These are phyloP conservation scores for Cyberlindnera bimundalis DNA, from an alignment of 805 yeast species.

Conservation along the genomic window DNA sequence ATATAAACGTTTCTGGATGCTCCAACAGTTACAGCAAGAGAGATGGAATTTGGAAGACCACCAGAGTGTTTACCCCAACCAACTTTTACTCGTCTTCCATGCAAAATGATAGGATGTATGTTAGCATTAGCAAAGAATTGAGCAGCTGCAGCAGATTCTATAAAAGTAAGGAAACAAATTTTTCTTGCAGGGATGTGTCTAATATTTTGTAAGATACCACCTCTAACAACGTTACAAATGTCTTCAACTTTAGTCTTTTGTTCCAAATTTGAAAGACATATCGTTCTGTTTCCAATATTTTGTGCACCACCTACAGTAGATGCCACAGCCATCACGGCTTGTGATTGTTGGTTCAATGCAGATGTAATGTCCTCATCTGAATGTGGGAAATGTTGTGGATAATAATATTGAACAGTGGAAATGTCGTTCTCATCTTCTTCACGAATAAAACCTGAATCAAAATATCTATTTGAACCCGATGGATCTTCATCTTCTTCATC, in stretches of 20 bases:
- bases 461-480: constrained; percentile 31
- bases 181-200: constrained; percentile 48
- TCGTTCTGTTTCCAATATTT: constrained; percentile 70
- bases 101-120: constrained; percentile 56
- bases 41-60: constrained; percentile 50
- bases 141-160: constrained; percentile 61
- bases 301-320: constrained; percentile 71
- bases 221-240: constrained; percentile 71
- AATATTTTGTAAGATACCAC: constrained; percentile 67
- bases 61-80: constrained; percentile 74
- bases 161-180: constrained; percentile 67
- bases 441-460: constrained; percentile 45
- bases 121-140: constrained; percentile 61
- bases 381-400: constrained; percentile 10
- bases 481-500: constrained; percentile 10
- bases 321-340: constrained; percentile 15
- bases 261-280: constrained; percentile 65
- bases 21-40: constrained; percentile 65
- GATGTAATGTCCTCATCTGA: constrained; percentile 9
- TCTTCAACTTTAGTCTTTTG: constrained; percentile 66
- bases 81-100: constrained; percentile 57
- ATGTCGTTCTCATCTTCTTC: constrained; percentile 9
- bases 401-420: constrained; percentile 5
- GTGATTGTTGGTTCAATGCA: constrained; percentile 15
- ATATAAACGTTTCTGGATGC: constrained; percentile 77